Percentiles rank a stretch among this genome's conserved stretches.
Conservation (phyloP, 2,329 filamentous ascomycete species). For the Colletotrichum endophyticum region DNA sequence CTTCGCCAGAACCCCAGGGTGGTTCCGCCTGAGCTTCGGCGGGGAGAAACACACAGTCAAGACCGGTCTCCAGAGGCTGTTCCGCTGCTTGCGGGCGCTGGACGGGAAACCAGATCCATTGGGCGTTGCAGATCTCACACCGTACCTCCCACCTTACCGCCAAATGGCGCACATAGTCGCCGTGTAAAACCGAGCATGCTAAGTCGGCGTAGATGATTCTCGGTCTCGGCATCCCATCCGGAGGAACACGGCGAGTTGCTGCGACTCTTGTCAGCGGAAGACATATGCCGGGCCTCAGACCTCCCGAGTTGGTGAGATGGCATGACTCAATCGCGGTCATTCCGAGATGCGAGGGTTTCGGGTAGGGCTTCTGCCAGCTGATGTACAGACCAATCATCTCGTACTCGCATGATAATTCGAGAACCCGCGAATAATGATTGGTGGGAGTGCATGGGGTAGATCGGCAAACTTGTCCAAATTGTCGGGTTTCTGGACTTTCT, state of each 20-base stretch:
- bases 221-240: background rate
- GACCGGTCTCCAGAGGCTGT: background rate
- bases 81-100: background rate
- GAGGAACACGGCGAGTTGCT: background rate
- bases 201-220: background rate
- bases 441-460: background rate
- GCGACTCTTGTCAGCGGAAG: background rate
- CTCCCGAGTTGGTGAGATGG: background rate
- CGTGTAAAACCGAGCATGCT: background rate
- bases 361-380: background rate
- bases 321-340: background rate
- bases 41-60: constrained; percentile 1
- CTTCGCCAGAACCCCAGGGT: background rate
- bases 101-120: background rate
- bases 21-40: constrained; percentile 7
- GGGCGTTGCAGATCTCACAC: background rate
- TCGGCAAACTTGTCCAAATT: background rate
- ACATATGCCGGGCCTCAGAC: background rate
- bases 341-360: background rate
- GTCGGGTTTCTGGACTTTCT: background rate
- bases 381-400: background rate
- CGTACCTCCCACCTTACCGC: background rate
- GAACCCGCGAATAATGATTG: background rate
- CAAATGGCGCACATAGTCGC: background rate
- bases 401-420: background rate